phyloP scores from a whole-genome alignment of 108 stramenopile genomes.

The Poteriospumella lacustris region DNA sequence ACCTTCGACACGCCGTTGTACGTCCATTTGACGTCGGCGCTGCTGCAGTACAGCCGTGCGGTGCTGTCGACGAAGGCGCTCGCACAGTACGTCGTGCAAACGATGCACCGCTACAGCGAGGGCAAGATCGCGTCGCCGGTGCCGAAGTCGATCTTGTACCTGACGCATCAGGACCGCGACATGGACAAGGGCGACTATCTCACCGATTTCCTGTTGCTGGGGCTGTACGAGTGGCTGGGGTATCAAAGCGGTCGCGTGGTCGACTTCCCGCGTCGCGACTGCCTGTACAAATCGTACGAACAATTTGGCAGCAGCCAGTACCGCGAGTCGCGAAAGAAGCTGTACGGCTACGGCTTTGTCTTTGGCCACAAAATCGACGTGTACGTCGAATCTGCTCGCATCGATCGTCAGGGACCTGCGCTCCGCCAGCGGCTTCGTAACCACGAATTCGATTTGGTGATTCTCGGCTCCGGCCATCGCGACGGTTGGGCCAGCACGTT shows the following conservation, averaged over 20 bases:
- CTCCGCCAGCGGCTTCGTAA: background rate
- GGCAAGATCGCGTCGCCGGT: background rate
- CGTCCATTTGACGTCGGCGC: background rate
- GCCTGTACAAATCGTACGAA: background rate
- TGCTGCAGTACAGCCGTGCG: background rate
- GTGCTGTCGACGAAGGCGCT: background rate
- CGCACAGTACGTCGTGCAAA: conserved; percentile 1
- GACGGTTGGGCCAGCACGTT: too few relatives aligned
- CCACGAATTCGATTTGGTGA: background rate
- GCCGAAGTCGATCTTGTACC: background rate
- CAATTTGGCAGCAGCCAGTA: background rate
- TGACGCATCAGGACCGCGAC: background rate
- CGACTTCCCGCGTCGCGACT: background rate
- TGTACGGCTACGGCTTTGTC: background rate
- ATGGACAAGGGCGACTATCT: background rate
- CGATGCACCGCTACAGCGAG: background rate
- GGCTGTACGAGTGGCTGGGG: background rate
- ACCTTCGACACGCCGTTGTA: background rate
- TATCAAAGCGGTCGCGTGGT: background rate
- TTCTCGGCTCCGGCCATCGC: background rate
- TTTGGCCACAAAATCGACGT: background rate
- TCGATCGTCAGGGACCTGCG: background rate
- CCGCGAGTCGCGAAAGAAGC: background rate
- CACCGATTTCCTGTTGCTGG: background rate
- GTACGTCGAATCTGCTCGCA: background rate